Percentiles rank a stretch among this genome's conserved stretches.
These are phyloP conservation scores for Sophora flavescens DNA, from an alignment of 306 rosid genomes.

Conservation along the genomic window DNA sequence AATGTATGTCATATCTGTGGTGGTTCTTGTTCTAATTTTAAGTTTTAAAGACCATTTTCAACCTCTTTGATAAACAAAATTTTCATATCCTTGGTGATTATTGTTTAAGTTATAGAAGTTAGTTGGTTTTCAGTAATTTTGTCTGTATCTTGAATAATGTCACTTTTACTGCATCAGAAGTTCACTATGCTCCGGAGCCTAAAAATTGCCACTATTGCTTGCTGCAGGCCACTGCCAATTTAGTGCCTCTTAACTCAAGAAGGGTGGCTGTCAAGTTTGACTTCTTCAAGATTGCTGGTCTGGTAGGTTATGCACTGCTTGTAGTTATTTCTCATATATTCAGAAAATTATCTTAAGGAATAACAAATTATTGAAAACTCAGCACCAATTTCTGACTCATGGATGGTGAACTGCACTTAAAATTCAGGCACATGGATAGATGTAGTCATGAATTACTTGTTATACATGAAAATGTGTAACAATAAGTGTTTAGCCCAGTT, in stretches of 20 bases:
- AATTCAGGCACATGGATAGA: not conserved
- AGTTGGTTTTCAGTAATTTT: conserved; percentile 19
- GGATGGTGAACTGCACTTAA: conserved; percentile 20
- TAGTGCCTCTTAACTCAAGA: conserved; percentile 79
- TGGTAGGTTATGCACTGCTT: conserved; percentile 58
- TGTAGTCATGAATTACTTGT: not conserved
- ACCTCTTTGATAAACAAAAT: not conserved
- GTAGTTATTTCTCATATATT: conserved; percentile 32
- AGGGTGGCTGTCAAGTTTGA: conserved; percentile 91
- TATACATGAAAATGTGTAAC: conserved; percentile 10
- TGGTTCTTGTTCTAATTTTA: not conserved
- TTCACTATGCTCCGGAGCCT: conserved; percentile 23
- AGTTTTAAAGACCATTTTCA: not conserved
- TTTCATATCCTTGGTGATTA: not conserved
- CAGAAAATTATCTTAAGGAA: not conserved
- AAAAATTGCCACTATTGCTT: conserved; percentile 37
- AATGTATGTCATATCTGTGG: conserved; percentile 2
- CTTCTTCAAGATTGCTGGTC: conserved; percentile 76
- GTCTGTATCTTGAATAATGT: not conserved
- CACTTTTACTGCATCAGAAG: not conserved
- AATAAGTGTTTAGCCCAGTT: not conserved
- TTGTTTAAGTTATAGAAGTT: not conserved
- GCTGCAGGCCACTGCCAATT: conserved; percentile 86
- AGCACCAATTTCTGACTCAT: conserved; percentile 10
- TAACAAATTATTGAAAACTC: not conserved